Evolutionary conservation across 2,329 filamentous ascomycete species (phyloP).

Genomic region (Stachybotrys elegans): DNA sequence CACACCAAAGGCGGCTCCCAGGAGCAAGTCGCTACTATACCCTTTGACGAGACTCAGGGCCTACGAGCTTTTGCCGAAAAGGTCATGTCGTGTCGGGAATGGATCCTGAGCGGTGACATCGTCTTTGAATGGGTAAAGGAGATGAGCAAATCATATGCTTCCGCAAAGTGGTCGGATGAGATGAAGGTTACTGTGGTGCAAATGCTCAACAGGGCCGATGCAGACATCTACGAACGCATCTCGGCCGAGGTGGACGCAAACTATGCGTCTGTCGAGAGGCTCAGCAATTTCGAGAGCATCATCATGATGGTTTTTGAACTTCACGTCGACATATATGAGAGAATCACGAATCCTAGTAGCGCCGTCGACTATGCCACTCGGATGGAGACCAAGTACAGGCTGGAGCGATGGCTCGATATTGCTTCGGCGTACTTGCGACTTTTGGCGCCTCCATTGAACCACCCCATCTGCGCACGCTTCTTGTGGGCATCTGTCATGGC

Average conservation of each 20-base stretch:
- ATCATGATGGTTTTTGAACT: slow-evolving; percentile 58
- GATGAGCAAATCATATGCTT: slow-evolving; percentile 45
- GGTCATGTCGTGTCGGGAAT: slow-evolving; percentile 36
- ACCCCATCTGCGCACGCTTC: slow-evolving; percentile 45
- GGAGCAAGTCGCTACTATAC: slow-evolving; percentile 38
- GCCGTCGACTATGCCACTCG: slow-evolving; percentile 44
- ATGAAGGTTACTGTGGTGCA: slow-evolving; percentile 54
- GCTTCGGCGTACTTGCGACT: slow-evolving; percentile 40
- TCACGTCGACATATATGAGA: slow-evolving; percentile 56
- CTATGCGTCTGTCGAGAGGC: slow-evolving; percentile 15
- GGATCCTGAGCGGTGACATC: slow-evolving; percentile 52
- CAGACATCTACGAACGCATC: slow-evolving; percentile 43
- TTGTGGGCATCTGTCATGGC: slow-evolving; percentile 53
- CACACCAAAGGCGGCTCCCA: slow-evolving; percentile 54
- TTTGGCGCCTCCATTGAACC: slow-evolving; percentile 25
- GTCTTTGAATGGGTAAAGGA: slow-evolving; percentile 53
- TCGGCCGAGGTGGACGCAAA: slow-evolving; percentile 33
- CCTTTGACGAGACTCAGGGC: slow-evolving; percentile 48
- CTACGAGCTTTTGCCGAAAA: slow-evolving; percentile 46
- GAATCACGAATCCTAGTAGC: slow-evolving; percentile 52
- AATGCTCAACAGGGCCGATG: slow-evolving; percentile 49
- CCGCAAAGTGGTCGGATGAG: slow-evolving; percentile 52
- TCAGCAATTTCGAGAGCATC: slow-evolving; percentile 35
- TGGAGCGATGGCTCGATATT: slow-evolving; percentile 47
- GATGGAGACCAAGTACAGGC: slow-evolving; percentile 42